Evolutionary conservation across 2,329 filamentous ascomycete genomes (phyloP).

Genomic region (Chrysoporthe cubensis): DNA sequence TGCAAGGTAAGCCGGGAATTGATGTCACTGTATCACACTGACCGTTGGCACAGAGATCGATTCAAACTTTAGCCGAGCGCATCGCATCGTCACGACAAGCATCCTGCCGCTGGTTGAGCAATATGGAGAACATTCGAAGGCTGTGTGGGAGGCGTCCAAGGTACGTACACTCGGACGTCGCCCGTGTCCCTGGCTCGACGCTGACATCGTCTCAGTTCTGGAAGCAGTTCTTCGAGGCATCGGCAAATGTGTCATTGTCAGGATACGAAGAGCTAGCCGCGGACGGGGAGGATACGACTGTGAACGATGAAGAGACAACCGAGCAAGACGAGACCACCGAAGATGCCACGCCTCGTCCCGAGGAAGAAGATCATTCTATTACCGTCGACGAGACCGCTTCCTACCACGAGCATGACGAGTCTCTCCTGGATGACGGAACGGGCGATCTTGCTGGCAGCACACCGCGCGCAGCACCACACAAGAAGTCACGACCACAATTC

Average conservation of each 20-base stretch:
- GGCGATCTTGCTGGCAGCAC: conserved; percentile 69
- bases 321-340: conserved; percentile 57
- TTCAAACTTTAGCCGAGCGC: conserved; percentile 95
- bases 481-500: conserved; percentile 55
- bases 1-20: conserved; percentile 71
- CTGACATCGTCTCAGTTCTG: conserved; percentile 70
- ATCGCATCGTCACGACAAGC: conserved; percentile 91
- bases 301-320: conserved; percentile 55
- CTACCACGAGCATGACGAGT: conserved; percentile 57
- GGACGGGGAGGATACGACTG: conserved; percentile 59
- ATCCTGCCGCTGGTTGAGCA: conserved; percentile 94
- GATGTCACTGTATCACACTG: neutral
- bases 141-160: conserved; percentile 97
- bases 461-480: conserved; percentile 60
- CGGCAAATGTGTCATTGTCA: conserved; percentile 93
- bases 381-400: conserved; percentile 38
- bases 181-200: neutral
- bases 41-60: conserved; percentile 76
- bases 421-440: conserved; percentile 66
- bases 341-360: conserved; percentile 37
- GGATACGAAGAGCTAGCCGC: conserved; percentile 86
- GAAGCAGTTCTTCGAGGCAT: conserved; percentile 99
- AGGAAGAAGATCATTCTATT: conserved; percentile 39
- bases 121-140: conserved; percentile 89
- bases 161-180: conserved; percentile 47